A percentile compares a stretch with the other conserved stretches of the same genome.
Evolutionary conservation across 1,284 basidiomycete species (phyloP).

Genomic region (Trichosporon ovoides): DNA sequence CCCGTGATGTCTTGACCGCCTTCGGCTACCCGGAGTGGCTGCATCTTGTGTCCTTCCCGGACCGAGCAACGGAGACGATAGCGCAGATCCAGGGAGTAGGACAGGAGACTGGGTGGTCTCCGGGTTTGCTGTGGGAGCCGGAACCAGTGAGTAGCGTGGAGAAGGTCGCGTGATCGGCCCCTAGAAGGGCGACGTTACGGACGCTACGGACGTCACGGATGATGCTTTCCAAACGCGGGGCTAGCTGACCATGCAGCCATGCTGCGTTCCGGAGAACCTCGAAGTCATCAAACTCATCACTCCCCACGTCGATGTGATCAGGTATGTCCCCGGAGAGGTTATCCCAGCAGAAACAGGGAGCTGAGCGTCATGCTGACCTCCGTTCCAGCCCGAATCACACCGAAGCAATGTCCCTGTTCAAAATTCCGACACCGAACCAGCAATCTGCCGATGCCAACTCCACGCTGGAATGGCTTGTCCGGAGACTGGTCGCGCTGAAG

Average conservation of each 20-base stretch:
- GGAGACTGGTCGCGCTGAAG: conserved; percentile 13
- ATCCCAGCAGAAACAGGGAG: no score
- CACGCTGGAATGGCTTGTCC: conserved; percentile 18
- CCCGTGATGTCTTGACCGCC: conserved; percentile 22
- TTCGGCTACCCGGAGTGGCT: conserved; percentile 21
- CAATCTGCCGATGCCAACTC: conserved; percentile 1
- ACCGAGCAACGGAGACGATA: conserved; percentile 21
- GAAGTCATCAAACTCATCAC: conserved; percentile 21
- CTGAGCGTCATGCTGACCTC: conserved; percentile 1
- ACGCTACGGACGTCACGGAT: no score
- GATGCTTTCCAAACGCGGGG: no score
- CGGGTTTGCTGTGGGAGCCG: conserved; percentile 39
- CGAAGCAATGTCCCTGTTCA: conserved; percentile 36
- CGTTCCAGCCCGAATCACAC: conserved; percentile 45
- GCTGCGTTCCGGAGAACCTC: conserved; percentile 23
- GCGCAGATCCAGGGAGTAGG: conserved; percentile 23
- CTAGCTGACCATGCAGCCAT: conserved; percentile 17
- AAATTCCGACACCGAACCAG: conserved; percentile 9
- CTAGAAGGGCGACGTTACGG: no score
- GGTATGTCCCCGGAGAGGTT: no score
- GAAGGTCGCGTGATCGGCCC: no score
- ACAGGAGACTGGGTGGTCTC: conserved; percentile 18
- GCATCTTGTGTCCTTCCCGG: conserved; percentile 35
- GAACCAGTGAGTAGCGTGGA: conserved; percentile 27
- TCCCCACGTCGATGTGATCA: conserved; percentile 30